phyloP scores from a whole-genome alignment of 768 basidiomycete species.

The Amanita brunnescens region DNA sequence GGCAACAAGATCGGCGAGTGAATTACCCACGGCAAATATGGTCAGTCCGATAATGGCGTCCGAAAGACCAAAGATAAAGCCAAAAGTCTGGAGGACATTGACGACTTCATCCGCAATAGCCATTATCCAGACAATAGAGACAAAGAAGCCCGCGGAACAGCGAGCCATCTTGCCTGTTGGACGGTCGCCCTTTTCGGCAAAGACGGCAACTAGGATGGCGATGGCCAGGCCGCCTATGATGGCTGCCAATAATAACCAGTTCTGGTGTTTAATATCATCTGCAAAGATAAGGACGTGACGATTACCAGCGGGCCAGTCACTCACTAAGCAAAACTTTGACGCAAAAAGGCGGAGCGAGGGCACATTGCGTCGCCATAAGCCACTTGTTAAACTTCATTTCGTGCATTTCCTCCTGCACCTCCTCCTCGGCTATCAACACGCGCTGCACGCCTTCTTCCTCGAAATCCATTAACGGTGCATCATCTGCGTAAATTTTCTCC shows the following conservation, averaged over 20 bases:
- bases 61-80: constrained; percentile 89
- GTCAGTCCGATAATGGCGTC: constrained; percentile 97
- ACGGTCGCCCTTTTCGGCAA: constrained; percentile 51
- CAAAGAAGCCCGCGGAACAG: constrained; percentile 86
- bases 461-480: constrained; percentile 50
- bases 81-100: constrained; percentile 66
- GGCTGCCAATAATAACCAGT: constrained; percentile 47
- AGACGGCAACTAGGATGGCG: constrained; percentile 48
- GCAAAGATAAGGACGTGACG: background rate
- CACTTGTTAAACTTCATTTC: constrained; percentile 67
- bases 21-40: constrained; percentile 95
- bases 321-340: constrained; percentile 69
- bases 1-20: constrained; percentile 92
- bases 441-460: constrained; percentile 71
- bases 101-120: constrained; percentile 96
- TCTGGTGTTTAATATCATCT: constrained; percentile 39
- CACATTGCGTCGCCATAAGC: constrained; percentile 79
- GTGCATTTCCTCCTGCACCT: constrained; percentile 60
- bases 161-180: constrained; percentile 55
- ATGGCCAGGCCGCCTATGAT: constrained; percentile 45
- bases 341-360: constrained; percentile 74
- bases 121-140: constrained; percentile 96
- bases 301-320: constrained; percentile 18
- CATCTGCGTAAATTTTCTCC: constrained; percentile 31
- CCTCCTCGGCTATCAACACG: constrained; percentile 64